phyloP scores from a whole-genome alignment of 139 green algal genomes.

The Desmodesmus armatus region DNA sequence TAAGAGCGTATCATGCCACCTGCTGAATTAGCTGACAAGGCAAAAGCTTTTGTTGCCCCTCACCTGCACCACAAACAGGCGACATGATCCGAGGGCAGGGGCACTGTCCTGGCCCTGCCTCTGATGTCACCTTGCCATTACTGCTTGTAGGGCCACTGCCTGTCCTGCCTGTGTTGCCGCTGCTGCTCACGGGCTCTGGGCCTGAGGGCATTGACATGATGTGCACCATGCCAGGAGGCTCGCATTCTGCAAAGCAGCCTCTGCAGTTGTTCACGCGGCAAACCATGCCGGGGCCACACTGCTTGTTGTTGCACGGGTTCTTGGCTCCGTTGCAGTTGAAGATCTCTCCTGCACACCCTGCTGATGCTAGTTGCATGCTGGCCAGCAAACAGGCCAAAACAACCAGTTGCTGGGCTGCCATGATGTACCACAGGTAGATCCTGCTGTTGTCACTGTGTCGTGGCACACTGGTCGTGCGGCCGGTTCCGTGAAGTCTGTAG shows the following conservation, averaged over 20 bases:
- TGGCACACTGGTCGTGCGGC: background rate
- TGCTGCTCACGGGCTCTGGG: background rate
- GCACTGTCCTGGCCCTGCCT: no score
- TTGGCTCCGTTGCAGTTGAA: background rate
- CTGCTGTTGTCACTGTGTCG: no score
- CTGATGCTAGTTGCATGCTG: background rate
- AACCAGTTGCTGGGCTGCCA: background rate
- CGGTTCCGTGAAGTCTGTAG: background rate
- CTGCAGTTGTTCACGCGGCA: conserved; percentile 28
- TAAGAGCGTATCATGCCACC: no score
- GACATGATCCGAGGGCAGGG: no score
- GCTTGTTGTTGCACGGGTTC: background rate
- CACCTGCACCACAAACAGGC: no score
- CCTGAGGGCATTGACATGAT: background rate
- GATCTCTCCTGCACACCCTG: background rate
- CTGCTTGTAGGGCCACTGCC: background rate
- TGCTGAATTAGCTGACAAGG: no score
- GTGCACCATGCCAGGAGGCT: conserved; percentile 4
- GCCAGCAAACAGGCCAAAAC: background rate
- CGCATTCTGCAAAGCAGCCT: background rate
- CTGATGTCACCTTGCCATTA: no score
- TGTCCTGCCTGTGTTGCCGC: background rate
- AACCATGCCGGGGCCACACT: background rate
- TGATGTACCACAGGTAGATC: background rate
- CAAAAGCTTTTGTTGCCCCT: no score